Percentiles rank a stretch among this genome's conserved stretches.
phyloP scores from a whole-genome alignment of 83 land plant genomes.

The Thuja plicata region DNA sequence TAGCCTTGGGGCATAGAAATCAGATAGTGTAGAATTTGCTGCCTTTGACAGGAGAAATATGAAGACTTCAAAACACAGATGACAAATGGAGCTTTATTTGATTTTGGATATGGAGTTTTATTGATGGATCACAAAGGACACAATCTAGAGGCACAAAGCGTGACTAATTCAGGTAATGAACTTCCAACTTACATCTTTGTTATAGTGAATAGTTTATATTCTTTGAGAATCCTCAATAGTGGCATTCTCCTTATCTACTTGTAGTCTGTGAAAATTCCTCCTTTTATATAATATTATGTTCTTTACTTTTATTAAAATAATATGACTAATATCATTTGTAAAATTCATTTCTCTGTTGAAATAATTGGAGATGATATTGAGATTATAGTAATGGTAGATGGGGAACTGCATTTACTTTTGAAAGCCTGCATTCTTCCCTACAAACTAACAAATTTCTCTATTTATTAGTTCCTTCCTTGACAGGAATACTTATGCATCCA shows the following conservation, averaged over 20 bases:
- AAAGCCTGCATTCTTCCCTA: neutral
- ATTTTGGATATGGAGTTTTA: neutral
- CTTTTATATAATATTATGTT: neutral
- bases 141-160: neutral
- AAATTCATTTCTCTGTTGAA: neutral
- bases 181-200: neutral
- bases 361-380: neutral
- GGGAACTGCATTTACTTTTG: neutral
- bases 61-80: conserved; percentile 2
- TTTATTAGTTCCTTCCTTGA: too few species aligned
- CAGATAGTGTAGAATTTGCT: neutral
- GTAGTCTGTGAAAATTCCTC: neutral
- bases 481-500: too few species aligned
- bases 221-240: neutral
- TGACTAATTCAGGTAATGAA: neutral
- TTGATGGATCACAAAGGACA: neutral
- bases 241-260: neutral
- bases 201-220: neutral
- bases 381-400: neutral
- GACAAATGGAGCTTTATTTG: neutral
- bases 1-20: conserved; percentile 13
- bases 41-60: conserved; percentile 9
- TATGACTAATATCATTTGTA: neutral
- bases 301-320: neutral
- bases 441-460: neutral